Base-by-base conservation (phyloP, 495 filamentous ascomycete species). In the Baudoinia panamericana region DNA sequence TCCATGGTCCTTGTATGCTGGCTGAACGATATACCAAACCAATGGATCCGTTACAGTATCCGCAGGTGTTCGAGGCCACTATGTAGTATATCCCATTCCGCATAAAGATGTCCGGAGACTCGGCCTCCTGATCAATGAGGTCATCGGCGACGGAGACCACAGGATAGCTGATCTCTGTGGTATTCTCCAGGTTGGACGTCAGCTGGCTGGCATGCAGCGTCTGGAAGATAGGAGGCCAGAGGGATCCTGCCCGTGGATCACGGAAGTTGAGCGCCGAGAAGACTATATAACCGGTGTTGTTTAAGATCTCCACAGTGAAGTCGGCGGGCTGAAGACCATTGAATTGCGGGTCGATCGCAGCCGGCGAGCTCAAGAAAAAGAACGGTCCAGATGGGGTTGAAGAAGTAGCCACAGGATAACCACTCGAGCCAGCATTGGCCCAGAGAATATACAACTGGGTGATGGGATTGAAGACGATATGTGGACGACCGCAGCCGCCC, bases 81-180 rank as follows among this genome's bases (percentile, higher is more conserved):
- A 41, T 16, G 27, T 41, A 41, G 3, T 31, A 36, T 6, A 7
- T 12, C 5, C n/a, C 39, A 17, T 22, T 9, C 4, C 39, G 28
- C 39, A 17, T 41, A 22, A 41, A 41, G 18, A 41, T 41, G 30
- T 41, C 39, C 6, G 39, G 39, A 3, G 39, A 41, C 4, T 41
- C 39, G n/a, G 39, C 23, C 18, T 41, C 39, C 8, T 41, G 19
- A 6, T 41, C 26, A 13, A 41, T 22, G 5, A 41, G 26, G 20
- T 41, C 39, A 8, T 0, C 9, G 12, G 13, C 16, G 16, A 9
- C 1, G 25, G 35, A 42, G 3, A 5, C 4, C 2, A 43, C 32
- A 13, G 12, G 30, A 17, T 43, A 43, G 9, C 12, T 17, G n/a
- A 22, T 20, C 9, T 24, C 6, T 6, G 41, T 43, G 15, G 41